Evolutionary conservation across 2,329 filamentous ascomycete species (phyloP).

Genomic region (Didymella keratinophila): DNA sequence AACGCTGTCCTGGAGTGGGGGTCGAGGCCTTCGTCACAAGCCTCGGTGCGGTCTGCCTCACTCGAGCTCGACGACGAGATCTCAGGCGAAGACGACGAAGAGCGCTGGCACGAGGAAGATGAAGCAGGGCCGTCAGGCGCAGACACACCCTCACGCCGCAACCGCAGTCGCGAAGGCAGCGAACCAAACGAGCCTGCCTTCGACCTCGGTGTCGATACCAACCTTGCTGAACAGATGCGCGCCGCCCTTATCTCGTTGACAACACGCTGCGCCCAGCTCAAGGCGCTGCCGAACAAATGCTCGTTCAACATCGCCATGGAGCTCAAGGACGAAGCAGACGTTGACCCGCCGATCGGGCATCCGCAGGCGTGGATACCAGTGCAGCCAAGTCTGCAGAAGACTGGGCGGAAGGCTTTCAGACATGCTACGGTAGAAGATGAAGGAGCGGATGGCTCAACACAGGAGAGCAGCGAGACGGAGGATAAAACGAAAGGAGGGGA

Average conservation of each 20-base stretch:
- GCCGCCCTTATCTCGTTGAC: constrained; percentile 71
- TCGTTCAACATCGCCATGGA: constrained; percentile 82
- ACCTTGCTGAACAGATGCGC: constrained; percentile 77
- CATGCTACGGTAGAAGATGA: constrained; percentile 5
- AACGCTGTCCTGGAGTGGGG: constrained; percentile 60
- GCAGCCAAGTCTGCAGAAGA: constrained; percentile 57
- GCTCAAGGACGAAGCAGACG: constrained; percentile 66
- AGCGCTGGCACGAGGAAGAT: not conserved
- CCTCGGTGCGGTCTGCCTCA: constrained; percentile 4
- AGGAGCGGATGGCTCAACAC: constrained; percentile 22
- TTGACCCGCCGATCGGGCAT: constrained; percentile 57
- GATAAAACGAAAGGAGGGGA: constrained; percentile 30
- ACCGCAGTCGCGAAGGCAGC: constrained; percentile 18
- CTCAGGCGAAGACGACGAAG: constrained; percentile 5
- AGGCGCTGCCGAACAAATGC: constrained; percentile 67
- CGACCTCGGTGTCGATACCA: constrained; percentile 47
- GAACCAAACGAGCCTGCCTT: constrained; percentile 16
- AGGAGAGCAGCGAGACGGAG: constrained; percentile 26
- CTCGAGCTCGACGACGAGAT: constrained; percentile 16
- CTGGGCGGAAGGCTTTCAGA: constrained; percentile 25
- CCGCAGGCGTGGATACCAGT: constrained; percentile 68
- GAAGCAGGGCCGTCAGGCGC: not conserved
- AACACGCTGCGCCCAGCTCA: constrained; percentile 65
- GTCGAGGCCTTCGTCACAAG: constrained; percentile 11
- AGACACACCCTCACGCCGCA: constrained; percentile 8